A percentile compares a stretch with the other conserved stretches of the same genome.
These are phyloP conservation scores for Didymella lethalis DNA, from an alignment of 2,329 filamentous ascomycete species.

Conservation along the genomic window DNA sequence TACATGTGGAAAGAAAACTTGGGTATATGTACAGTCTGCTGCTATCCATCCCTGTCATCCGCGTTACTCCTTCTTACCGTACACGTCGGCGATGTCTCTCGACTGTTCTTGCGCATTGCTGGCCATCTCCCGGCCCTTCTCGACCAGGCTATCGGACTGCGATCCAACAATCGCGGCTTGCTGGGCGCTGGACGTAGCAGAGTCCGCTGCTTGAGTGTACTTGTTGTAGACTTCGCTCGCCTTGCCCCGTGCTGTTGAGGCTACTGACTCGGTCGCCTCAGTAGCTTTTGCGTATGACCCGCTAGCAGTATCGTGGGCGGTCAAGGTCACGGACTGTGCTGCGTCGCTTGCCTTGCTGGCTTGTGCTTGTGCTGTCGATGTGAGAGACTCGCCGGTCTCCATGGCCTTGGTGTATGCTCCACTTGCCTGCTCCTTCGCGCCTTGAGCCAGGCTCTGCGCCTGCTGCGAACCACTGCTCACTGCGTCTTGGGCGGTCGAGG, in stretches of 20 bases:
- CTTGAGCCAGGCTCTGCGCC: constrained; percentile 24
- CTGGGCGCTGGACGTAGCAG: constrained; percentile 11
- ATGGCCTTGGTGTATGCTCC: constrained; percentile 22
- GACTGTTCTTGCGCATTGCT: constrained; percentile 25
- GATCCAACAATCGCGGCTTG: constrained; percentile 15
- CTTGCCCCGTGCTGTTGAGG: constrained; percentile 30
- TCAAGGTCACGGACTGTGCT: constrained; percentile 14
- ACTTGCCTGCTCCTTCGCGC: constrained; percentile 30
- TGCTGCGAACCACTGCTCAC: constrained; percentile 37
- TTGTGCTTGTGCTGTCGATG: constrained; percentile 29
- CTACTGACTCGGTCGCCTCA: constrained; percentile 28
- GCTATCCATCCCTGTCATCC: background rate
- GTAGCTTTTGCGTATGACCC: constrained; percentile 27
- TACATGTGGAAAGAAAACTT: constrained; percentile 14
- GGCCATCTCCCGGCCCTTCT: constrained; percentile 34
- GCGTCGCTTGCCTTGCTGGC: constrained; percentile 22
- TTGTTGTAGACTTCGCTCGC: constrained; percentile 23
- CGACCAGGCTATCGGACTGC: constrained; percentile 26
- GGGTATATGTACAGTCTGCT: constrained; percentile 35
- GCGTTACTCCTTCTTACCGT: constrained; percentile 17
- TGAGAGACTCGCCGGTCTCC: constrained; percentile 27
- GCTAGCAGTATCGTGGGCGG: constrained; percentile 32
- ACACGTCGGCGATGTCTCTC: constrained; percentile 23
- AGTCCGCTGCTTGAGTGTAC: constrained; percentile 17
- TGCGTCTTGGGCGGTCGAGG: constrained; percentile 22